Evolutionary conservation across 768 basidiomycete genomes (phyloP), one percentile per base, ranked within the genome.

Genomic region (Galerina marginata): DNA sequence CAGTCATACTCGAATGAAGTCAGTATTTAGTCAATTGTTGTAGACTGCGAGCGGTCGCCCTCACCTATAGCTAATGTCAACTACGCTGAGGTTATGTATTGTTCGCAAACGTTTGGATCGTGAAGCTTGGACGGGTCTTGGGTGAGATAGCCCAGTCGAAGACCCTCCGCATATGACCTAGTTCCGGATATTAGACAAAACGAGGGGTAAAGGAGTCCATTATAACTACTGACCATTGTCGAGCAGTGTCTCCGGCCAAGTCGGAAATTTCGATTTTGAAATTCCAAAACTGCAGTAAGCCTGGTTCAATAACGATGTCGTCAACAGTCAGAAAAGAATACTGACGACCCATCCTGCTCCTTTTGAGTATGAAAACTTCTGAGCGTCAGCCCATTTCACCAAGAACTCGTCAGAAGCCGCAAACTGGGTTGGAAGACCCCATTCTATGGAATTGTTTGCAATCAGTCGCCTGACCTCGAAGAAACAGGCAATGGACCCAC

Each of bases 131-230:
- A 78, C 2, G 90, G 90, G 68, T 92, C 83, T 59, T 77, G 58
- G 0, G 88, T 91, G 26, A 92, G 73, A 73, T 81, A 91, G 1
- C 89, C 89, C 6, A 77, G 71, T 16, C 74, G 58, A 11, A 89
- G 69, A 15, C 84, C 91, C 50, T 89, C 84, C 33, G 86, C 69
- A 67, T 92, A 92, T 1, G 89, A 89, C 90, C 90, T 91, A 61
- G 25, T 45, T 20, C 15, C 23, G 9, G 39, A 12, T 1, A n/a
- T 29, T 14, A 44, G 16, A 36, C 45, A 36, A 23, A 20, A 16
- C 14, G 46, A n/a, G 23, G 44, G 20, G 39, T 43, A 7, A 29
- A 42, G 42, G 38, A 20, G 5, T 29, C 29, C 14, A 25, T 6
- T 23, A 54, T 15, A 43, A 29, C 37, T 45, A 71, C 79, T n/a